phyloP scores from a whole-genome alignment of 2,329 filamentous ascomycete species.

The Ceratocystis ficicola region DNA sequence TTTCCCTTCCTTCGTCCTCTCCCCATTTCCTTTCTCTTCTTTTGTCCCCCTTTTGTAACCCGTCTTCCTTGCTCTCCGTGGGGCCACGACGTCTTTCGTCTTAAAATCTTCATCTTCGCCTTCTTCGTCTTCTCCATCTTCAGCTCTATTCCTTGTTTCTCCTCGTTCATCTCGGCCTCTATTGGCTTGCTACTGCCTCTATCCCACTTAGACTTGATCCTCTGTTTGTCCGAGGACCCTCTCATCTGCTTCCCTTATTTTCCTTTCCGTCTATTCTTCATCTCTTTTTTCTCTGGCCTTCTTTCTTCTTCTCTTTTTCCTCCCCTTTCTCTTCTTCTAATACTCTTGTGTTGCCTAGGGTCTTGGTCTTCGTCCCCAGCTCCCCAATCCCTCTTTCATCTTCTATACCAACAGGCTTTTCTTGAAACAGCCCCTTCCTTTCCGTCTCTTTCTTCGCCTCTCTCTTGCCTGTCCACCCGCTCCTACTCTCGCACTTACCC shows the following conservation, averaged over 20 bases:
- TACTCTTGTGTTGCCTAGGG: too few species aligned
- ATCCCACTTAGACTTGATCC: neutral
- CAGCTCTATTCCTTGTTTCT: neutral
- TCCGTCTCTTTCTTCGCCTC: neutral
- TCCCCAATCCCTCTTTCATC: too few species aligned
- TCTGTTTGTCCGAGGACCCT: neutral
- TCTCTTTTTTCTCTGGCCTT: neutral
- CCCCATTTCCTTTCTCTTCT: neutral
- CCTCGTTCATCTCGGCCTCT: constrained; percentile 5
- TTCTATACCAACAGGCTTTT: too few species aligned
- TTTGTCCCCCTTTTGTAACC: neutral
- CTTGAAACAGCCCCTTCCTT: neutral
- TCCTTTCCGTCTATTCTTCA: neutral
- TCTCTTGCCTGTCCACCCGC: neutral
- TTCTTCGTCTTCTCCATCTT: neutral
- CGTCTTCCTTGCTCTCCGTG: neutral
- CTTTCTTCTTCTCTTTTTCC: neutral
- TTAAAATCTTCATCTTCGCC: neutral
- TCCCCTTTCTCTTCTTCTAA: neutral
- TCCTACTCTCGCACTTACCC: too few species aligned
- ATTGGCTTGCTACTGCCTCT: neutral
- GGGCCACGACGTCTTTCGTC: neutral
- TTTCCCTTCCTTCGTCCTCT: neutral
- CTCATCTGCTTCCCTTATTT: neutral
- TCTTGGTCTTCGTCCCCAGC: too few species aligned